Base-by-base conservation (phyloP, 179 eudicot genomes). In the Silene vulgaris region DNA sequence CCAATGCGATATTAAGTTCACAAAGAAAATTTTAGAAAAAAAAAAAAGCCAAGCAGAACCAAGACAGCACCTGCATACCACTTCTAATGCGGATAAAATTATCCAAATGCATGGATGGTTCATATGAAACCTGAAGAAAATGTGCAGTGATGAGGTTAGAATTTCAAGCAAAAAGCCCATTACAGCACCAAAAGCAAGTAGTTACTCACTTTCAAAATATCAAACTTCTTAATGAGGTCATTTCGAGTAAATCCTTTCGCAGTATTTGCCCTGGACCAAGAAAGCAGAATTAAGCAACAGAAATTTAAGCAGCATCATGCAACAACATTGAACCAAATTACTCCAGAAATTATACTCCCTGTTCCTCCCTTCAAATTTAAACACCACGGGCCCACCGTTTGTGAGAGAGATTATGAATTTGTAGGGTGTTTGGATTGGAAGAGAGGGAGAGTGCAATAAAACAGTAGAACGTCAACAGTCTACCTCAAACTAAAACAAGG, bases 401-500 rank as follows among this genome's bases (percentile, higher is more conserved):
- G 50, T 8, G 50, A 43, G 45, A 37, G 45, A 37, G 50, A 9
- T 43, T 43, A 43, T 43, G 12, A 43, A 43, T 9, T 43, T 43
- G 50, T 43, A 43, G 12, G 50, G 50, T 43, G 50, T 43, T 8
- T 43, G 50, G 50, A 43, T 43, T 8, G 9, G 50, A 8, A 43
- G 50, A 43, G 50, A 43, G 50, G 6, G 50, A 5, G 13, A 6
- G 9, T 7, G 45, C 50, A 43, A 43, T 9, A 8, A 43, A 43
- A 43, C 50, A 43, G 8, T 43, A 43, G 50, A 43, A 43, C 12
- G 12, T 43, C 50, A 43, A 43, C 12, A 43, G 26, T 40, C 50
- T 54, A 92, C 97, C 99, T 92, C 77, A 95, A 83, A 83, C 99
- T 87, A 72, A 89, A 95, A 77, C 78, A 80, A 64, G 99, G 97